A percentile compares a stretch with the other conserved stretches of the same genome.
phyloP scores from a whole-genome alignment of 352 stramenopile genomes.

The Phytophthora chlamydospora region DNA sequence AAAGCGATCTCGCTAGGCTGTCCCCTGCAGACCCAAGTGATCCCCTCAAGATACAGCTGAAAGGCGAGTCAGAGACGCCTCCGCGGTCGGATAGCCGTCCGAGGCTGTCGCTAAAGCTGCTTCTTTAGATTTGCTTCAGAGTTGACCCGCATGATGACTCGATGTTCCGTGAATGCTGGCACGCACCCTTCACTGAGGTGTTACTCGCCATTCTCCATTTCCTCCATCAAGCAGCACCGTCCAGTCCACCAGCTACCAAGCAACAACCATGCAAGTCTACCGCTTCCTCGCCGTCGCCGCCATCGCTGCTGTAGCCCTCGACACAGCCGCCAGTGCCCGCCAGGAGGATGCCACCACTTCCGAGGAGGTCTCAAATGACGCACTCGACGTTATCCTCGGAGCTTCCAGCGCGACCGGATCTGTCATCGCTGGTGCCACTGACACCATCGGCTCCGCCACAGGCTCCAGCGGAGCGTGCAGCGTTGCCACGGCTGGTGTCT shows the following conservation, averaged over 20 bases:
- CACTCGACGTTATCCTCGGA: conserved; percentile 32
- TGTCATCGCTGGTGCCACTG: conserved; percentile 4
- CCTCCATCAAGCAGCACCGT: conserved; percentile 8
- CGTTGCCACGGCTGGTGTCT: conserved; percentile 6
- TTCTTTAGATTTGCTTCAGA: not conserved
- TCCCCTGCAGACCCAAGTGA: conserved; percentile 15
- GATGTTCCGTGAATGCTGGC: not conserved
- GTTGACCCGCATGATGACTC: conserved; percentile 20
- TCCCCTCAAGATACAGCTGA: conserved; percentile 23
- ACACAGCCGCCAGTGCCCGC: conserved; percentile 12
- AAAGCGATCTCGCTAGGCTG: not conserved
- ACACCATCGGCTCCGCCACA: conserved; percentile 1
- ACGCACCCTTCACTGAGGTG: not conserved
- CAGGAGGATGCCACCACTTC: conserved; percentile 20
- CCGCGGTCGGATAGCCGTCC: conserved; percentile 14
- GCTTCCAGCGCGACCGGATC: conserved; percentile 15
- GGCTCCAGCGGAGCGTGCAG: conserved; percentile 19
- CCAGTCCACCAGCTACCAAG: conserved; percentile 1
- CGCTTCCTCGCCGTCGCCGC: conserved; percentile 9
- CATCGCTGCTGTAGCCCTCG: conserved; percentile 5
- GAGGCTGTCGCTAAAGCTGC: conserved; percentile 15
- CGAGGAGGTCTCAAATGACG: conserved; percentile 14
- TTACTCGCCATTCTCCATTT: conserved; percentile 22
- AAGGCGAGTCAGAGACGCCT: conserved; percentile 9
- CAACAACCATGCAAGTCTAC: conserved; percentile 24